Percentiles rank a stretch among this genome's conserved stretches.
These are phyloP conservation scores for Verticillium zaregamsianum DNA, from an alignment of 2,329 filamentous ascomycete species.

Conservation along the genomic window DNA sequence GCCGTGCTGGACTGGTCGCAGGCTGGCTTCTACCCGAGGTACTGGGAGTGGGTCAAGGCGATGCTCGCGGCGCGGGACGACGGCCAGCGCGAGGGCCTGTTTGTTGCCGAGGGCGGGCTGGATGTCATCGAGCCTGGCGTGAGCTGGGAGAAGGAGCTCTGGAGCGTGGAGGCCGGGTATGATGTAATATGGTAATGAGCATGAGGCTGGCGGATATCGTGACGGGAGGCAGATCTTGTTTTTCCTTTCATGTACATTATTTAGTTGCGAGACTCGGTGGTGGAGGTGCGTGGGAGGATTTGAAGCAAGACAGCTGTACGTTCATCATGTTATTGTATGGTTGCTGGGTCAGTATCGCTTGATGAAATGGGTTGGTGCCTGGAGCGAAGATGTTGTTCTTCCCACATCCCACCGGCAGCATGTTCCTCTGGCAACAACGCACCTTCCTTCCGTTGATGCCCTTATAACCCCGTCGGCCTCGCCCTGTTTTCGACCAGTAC, in stretches of 20 bases:
- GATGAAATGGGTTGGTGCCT: no score
- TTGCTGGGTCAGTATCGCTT: no score
- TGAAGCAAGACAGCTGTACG: no score
- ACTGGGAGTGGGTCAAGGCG: conserved; percentile 12
- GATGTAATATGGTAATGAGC: background rate
- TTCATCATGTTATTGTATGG: no score
- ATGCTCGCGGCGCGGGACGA: conserved; percentile 1
- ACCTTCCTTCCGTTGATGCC: no score
- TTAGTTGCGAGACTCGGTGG: no score
- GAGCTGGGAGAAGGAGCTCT: background rate
- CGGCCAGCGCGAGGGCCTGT: background rate
- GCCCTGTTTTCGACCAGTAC: no score
- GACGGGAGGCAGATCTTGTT: background rate
- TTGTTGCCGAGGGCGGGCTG: conserved; percentile 3
- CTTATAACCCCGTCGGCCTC: no score
- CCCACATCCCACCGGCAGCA: no score
- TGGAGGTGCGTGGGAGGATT: no score
- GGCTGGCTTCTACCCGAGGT: conserved; percentile 8
- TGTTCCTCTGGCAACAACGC: no score
- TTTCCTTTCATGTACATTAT: background rate
- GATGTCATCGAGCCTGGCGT: conserved; percentile 2
- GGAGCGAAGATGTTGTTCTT: no score
- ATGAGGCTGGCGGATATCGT: background rate
- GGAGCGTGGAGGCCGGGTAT: background rate
- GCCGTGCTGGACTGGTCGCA: conserved; percentile 9